These are phyloP conservation scores for Ogataea glucozyma DNA, from an alignment of 805 yeast genomes.

Conservation along the genomic window DNA sequence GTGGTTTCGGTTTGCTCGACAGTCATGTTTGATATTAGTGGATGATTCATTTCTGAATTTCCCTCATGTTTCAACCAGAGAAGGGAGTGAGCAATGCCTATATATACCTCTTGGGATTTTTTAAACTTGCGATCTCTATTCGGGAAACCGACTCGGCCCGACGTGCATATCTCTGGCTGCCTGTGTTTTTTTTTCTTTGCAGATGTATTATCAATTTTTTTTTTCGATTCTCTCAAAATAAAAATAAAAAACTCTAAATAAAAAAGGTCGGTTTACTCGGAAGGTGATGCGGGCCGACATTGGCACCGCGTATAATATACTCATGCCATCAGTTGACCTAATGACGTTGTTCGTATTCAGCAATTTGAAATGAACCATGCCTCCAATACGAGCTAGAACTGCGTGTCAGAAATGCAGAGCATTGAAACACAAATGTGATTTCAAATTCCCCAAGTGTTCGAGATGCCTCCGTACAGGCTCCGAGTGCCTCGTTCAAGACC, in stretches of 20 bases:
- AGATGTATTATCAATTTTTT: neutral
- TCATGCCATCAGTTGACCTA: no score
- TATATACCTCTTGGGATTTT: neutral
- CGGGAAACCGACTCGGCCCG: conserved; percentile 9
- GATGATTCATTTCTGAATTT: neutral
- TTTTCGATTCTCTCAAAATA: neutral
- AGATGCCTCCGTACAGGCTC: conserved; percentile 21
- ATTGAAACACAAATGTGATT: conserved; percentile 28
- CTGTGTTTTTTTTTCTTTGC: no score
- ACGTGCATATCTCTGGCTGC: no score
- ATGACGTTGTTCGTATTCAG: no score
- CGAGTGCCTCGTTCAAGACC: conserved; percentile 23
- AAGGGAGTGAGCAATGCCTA: no score
- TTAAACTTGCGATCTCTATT: neutral
- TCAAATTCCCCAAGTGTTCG: conserved; percentile 24
- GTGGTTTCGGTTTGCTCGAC: neutral
- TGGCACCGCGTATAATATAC: no score
- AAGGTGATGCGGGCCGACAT: no score
- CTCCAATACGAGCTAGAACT: conserved; percentile 17
- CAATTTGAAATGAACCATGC: conserved; percentile 8
- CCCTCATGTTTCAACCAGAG: no score
- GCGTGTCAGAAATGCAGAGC: conserved; percentile 29
- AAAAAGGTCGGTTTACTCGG: neutral
- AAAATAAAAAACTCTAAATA: neutral
- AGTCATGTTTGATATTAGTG: neutral